A percentile compares a stretch with the other conserved stretches of the same genome.
Evolutionary conservation across 768 basidiomycete species (phyloP).

Genomic region (Suillus occidentalis): DNA sequence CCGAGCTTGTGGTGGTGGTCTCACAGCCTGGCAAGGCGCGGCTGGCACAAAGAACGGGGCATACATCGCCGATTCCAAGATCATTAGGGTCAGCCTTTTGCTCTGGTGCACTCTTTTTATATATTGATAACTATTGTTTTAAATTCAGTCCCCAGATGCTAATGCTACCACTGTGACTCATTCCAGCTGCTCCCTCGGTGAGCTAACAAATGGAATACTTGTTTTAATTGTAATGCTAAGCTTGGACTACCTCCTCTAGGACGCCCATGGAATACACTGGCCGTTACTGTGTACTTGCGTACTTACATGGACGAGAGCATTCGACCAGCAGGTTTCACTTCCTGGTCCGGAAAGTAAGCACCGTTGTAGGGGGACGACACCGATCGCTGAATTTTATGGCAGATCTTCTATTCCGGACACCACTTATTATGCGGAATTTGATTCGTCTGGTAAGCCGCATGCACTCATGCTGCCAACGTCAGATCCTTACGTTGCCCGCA

Average conservation of each 20-base stretch:
- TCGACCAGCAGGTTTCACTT: slow-evolving; percentile 48
- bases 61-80: slow-evolving; percentile 53
- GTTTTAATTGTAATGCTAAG: not conserved
- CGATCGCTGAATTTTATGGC: not conserved
- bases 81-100: slow-evolving; percentile 48
- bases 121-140: not conserved
- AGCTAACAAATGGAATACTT: not conserved
- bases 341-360: slow-evolving; percentile 38
- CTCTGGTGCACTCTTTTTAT: not conserved
- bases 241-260: slow-evolving; percentile 13
- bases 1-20: slow-evolving; percentile 63
- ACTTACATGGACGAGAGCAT: slow-evolving; percentile 63
- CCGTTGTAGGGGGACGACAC: not conserved
- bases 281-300: slow-evolving; percentile 51
- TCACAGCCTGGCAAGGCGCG: slow-evolving; percentile 65
- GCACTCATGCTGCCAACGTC: not conserved
- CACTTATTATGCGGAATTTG: slow-evolving; percentile 58
- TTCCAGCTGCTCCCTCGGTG: slow-evolving; percentile 52
- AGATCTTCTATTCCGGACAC: slow-evolving; percentile 54
- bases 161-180: slow-evolving; percentile 47
- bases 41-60: slow-evolving; percentile 46
- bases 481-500: slow-evolving; percentile 14
- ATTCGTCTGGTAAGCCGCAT: slow-evolving; percentile 43
- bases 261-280: slow-evolving; percentile 64
- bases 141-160: slow-evolving; percentile 54